phyloP scores from a whole-genome alignment of 805 yeast species.

The Torulaspora microellipsoides region DNA sequence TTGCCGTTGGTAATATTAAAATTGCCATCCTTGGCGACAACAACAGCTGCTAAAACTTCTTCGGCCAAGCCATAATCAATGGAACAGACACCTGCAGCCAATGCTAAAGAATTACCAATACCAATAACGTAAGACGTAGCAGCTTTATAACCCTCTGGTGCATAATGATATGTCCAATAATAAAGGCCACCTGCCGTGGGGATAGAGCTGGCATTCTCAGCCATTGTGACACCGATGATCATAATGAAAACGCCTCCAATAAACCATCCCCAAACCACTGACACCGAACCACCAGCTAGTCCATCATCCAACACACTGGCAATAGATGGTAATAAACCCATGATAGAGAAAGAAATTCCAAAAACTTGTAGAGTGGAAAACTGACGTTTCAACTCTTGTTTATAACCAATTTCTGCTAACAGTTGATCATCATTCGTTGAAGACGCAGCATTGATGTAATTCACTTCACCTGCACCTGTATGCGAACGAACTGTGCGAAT shows the following conservation, averaged over 20 bases:
- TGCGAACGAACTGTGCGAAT: conserved; percentile 8
- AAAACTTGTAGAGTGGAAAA: conserved; percentile 62
- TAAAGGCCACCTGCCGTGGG: conserved; percentile 68
- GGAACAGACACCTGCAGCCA: conserved; percentile 62
- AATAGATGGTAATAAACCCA: conserved; percentile 54
- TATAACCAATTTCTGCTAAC: conserved; percentile 57
- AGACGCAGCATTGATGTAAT: conserved; percentile 25
- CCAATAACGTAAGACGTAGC: conserved; percentile 62
- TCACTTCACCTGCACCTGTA: conserved; percentile 17
- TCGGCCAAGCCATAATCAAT: conserved; percentile 68
- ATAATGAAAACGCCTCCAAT: conserved; percentile 45
- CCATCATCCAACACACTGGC: conserved; percentile 50
- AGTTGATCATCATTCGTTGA: conserved; percentile 27
- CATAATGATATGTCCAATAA: conserved; percentile 55
- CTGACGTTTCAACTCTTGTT: conserved; percentile 60
- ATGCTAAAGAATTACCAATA: conserved; percentile 60
- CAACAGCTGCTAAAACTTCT: conserved; percentile 56
- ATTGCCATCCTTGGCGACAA: conserved; percentile 48
- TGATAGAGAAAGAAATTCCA: conserved; percentile 66
- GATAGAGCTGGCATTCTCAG: conserved; percentile 55
- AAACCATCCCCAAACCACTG: conserved; percentile 65
- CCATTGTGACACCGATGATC: conserved; percentile 49
- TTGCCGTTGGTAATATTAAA: conserved; percentile 51
- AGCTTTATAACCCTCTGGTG: conserved; percentile 50
- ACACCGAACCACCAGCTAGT: conserved; percentile 53